Percentiles rank a stretch among this genome's conserved stretches.
These are phyloP conservation scores for Beta lomatogona DNA, from an alignment of 179 eudicot species.

Conservation along the genomic window DNA sequence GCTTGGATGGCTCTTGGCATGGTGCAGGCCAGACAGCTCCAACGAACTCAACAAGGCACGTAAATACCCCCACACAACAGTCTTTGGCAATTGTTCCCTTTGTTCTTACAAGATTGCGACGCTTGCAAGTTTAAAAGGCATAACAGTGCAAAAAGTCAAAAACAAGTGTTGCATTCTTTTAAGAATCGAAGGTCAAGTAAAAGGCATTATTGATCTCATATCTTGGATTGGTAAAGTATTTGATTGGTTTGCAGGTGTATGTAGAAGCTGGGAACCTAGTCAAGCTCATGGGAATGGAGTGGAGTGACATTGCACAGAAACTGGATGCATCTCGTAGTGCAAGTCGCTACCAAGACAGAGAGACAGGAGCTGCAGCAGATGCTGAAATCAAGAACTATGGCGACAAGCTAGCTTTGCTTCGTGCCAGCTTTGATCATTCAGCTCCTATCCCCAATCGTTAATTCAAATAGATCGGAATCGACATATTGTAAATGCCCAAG, in stretches of 20 bases:
- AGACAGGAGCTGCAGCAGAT: slow-evolving; percentile 11
- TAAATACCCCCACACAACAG: not conserved
- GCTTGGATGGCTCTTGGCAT: slow-evolving; percentile 29
- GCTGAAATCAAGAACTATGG: slow-evolving; percentile 1
- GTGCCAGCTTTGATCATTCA: not conserved
- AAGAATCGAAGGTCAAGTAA: too few relatives aligned
- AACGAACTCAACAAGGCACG: slow-evolving; percentile 7
- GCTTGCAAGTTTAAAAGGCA: too few relatives aligned
- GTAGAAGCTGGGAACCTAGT: slow-evolving; percentile 17
- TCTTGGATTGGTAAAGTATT: not conserved
- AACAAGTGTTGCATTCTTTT: too few relatives aligned
- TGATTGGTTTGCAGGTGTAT: slow-evolving; percentile 13
- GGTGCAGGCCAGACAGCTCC: slow-evolving; percentile 18
- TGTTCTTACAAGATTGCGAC: too few relatives aligned
- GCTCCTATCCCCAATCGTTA: not conserved
- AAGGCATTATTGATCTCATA: not conserved
- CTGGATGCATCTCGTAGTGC: not conserved
- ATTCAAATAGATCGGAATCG: not conserved
- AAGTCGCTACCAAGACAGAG: not conserved
- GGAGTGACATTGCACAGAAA: slow-evolving; percentile 19
- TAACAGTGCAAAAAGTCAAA: too few relatives aligned
- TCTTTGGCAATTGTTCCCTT: not conserved
- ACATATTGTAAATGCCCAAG: not conserved
- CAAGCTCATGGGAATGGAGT: not conserved
- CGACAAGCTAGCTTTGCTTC: slow-evolving; percentile 11